Conservation (phyloP, 176 grass and related monocot genomes). For the Zoysia pacifica region DNA sequence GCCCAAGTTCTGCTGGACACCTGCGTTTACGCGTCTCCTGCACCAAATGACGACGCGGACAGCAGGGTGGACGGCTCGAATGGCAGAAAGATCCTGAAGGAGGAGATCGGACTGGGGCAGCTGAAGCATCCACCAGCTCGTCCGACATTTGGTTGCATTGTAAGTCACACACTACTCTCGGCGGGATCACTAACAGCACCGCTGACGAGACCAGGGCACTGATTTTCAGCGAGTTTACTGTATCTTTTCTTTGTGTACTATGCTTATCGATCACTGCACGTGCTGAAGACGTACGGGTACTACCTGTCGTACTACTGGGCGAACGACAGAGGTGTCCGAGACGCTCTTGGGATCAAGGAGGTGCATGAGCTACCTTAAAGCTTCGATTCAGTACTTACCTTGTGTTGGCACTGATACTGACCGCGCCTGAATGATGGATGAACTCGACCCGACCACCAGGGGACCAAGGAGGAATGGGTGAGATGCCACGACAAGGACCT, state of each 20-base stretch:
- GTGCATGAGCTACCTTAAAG: neutral
- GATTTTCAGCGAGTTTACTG: neutral
- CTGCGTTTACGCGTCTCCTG: slow-evolving; percentile 35
- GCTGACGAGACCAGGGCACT: neutral
- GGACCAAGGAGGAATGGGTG: slow-evolving; percentile 46
- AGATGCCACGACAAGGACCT: slow-evolving; percentile 32
- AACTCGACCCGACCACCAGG: slow-evolving; percentile 18
- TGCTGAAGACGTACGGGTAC: slow-evolving; percentile 40
- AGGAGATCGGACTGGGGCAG: neutral
- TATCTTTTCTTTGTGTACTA: neutral
- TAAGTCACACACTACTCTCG: slow-evolving; percentile 1
- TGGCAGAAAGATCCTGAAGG: slow-evolving; percentile 27
- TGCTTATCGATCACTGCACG: neutral
- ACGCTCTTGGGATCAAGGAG: slow-evolving; percentile 48
- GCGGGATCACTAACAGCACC: neutral
- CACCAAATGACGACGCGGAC: neutral
- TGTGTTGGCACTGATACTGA: neutral
- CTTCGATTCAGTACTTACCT: neutral
- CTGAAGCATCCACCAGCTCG: slow-evolving; percentile 21
- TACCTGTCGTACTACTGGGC: slow-evolving; percentile 63
- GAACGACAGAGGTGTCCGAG: slow-evolving; percentile 30
- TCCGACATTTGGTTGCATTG: slow-evolving; percentile 44
- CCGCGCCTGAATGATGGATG: neutral
- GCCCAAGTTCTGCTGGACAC: slow-evolving; percentile 28
- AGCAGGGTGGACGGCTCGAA: neutral